A percentile compares a stretch with the other conserved stretches of the same genome.
Evolutionary conservation across 2,329 filamentous ascomycete genomes (phyloP).

Genomic region (Ascochyta clinopodiicola): DNA sequence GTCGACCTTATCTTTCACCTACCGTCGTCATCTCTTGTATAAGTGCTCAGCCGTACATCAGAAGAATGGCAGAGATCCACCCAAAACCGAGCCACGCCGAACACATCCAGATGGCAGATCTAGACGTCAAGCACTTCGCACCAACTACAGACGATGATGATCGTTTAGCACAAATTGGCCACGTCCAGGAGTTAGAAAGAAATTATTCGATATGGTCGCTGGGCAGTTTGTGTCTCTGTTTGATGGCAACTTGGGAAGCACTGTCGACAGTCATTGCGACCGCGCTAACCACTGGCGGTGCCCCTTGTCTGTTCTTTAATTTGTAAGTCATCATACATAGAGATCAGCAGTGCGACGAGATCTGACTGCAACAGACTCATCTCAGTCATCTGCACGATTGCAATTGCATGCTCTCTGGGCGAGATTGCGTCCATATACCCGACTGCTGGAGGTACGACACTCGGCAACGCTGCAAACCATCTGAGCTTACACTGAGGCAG

Average conservation of each 20-base stretch:
- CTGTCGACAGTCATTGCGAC: constrained; percentile 55
- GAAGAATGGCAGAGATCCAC: constrained; percentile 7
- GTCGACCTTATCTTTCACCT: constrained; percentile 13
- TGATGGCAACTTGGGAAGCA: constrained; percentile 62
- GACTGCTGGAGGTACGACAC: constrained; percentile 65
- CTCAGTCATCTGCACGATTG: constrained; percentile 61
- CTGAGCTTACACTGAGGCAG: constrained; percentile 24
- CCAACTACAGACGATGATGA: constrained; percentile 18
- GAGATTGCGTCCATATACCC: constrained; percentile 77
- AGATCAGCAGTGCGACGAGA: no score
- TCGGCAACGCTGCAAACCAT: neutral
- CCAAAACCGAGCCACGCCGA: constrained; percentile 5
- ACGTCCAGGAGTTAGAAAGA: constrained; percentile 36
- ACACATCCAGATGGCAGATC: constrained; percentile 19
- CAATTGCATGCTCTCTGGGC: constrained; percentile 71
- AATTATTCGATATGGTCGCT: constrained; percentile 56
- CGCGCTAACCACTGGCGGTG: constrained; percentile 55
- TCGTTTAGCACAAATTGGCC: constrained; percentile 29
- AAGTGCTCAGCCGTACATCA: neutral
- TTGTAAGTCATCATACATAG: constrained; percentile 38
- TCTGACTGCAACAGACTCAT: constrained; percentile 45
- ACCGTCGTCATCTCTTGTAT: neutral
- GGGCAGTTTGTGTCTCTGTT: constrained; percentile 53
- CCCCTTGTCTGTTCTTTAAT: constrained; percentile 57
- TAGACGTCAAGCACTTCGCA: constrained; percentile 12